phyloP scores from a whole-genome alignment of 495 filamentous ascomycete genomes.

The Letharia columbiana region DNA sequence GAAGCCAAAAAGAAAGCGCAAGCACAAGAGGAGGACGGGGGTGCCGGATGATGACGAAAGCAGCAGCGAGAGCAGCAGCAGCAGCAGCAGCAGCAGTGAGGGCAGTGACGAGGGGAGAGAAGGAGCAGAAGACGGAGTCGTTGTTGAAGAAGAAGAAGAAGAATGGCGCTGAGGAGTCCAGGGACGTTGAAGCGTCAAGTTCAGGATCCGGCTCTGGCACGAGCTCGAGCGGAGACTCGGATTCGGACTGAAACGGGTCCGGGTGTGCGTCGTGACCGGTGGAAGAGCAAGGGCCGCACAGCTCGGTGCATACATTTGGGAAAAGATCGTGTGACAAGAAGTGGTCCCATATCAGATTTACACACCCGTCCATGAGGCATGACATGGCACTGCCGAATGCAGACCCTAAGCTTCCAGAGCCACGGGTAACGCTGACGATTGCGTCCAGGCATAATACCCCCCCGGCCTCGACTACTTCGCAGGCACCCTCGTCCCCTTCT shows the following conservation, averaged over 20 bases:
- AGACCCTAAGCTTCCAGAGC: background rate
- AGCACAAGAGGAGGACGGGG: constrained; percentile 35
- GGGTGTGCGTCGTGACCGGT: background rate
- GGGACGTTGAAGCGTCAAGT: background rate
- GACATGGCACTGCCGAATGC: background rate
- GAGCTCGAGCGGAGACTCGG: background rate
- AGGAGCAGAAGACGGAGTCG: background rate
- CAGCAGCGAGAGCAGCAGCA: constrained; percentile 33
- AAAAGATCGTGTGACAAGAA: background rate
- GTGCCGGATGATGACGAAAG: constrained; percentile 32
- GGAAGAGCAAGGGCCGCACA: background rate
- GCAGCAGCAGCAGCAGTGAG: constrained; percentile 7
- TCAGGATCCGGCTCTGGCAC: constrained; percentile 10
- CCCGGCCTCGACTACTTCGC: background rate
- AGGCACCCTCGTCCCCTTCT: background rate
- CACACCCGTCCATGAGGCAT: background rate
- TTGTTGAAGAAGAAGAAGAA: background rate
- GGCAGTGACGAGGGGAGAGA: background rate
- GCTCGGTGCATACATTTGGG: background rate
- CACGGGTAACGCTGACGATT: background rate
- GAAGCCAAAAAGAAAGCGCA: constrained; percentile 52
- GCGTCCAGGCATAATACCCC: background rate
- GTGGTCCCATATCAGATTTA: background rate
- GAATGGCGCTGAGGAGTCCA: background rate
- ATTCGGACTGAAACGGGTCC: background rate